Percentiles rank a stretch among this genome's conserved stretches.
These are phyloP conservation scores for Endoconidiophora polonica DNA, from an alignment of 2,329 filamentous ascomycete species.

Conservation along the genomic window DNA sequence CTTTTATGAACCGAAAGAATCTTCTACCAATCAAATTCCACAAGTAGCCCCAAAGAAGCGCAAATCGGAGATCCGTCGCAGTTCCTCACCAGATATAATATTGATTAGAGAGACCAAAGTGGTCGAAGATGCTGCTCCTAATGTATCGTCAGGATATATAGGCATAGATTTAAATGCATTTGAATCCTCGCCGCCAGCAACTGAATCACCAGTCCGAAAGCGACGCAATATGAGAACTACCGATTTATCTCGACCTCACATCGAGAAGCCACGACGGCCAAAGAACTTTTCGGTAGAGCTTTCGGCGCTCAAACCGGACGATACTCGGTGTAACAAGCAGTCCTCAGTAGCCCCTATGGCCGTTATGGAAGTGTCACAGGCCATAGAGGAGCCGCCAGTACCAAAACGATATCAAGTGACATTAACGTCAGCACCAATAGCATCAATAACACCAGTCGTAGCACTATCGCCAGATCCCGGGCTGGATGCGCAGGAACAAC, in stretches of 20 bases:
- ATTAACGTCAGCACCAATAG: no score
- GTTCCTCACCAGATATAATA: slow-evolving; percentile 1
- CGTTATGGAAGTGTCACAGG: slow-evolving; percentile 14
- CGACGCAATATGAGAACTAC: background rate
- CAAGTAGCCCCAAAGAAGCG: background rate
- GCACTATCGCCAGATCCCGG: no score
- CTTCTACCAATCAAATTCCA: no score
- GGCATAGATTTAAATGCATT: background rate
- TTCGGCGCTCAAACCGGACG: background rate
- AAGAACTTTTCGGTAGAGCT: no score
- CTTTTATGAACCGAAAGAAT: no score
- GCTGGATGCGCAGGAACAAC: no score
- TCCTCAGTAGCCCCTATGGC: background rate
- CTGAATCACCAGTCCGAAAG: background rate
- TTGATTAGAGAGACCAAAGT: background rate
- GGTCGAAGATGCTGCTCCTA: background rate
- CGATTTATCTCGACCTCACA: background rate
- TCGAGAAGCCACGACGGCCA: no score
- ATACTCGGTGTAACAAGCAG: background rate
- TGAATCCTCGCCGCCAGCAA: background rate
- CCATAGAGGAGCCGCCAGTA: background rate
- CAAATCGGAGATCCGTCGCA: background rate
- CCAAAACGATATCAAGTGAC: background rate
- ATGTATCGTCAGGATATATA: background rate
- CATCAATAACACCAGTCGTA: no score